Evolutionary conservation across 345 rosid species (phyloP), one percentile per base, ranked within the genome.

Genomic region (Excoecaria agallocha): DNA sequence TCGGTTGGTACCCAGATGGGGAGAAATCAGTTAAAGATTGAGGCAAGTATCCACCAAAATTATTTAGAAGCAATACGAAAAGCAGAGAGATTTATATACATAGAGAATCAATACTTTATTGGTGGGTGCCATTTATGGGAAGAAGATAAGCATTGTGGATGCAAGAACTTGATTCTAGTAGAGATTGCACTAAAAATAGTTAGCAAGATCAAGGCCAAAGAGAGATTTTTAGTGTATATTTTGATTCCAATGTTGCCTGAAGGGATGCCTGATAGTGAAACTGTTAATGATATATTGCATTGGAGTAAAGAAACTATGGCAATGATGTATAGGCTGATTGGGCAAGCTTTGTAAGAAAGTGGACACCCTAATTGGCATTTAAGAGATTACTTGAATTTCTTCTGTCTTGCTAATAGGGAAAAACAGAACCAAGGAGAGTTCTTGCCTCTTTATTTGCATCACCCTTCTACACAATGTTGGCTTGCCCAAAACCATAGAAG

Each of bases 241-340:
- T 59, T 92, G 84, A 88, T 94, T 60, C 97, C 98, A 13, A 92
- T 94, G 98, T 94, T 97, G 97, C 97, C 98, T 5, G 98, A 92
- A 83, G 97, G 97, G 24, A 80, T 82, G 38, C 92, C 97, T 0
- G 95, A 87, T 39, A 90, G 97, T 61, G 93, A 92, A 41, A 72
- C 93, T 0, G 97, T 92, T 17, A 87, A 86, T 70, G 98, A 92
- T 65, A 94, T 94, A 71, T 78, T 94, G 84, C 93, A 92, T n/a
- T 92, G 97, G 97, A 94, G 92, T 0, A 83, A 95, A 74, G 88
- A 88, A 72, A 94, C 97, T 5, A 89, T 88, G 91, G 54, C 84
- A 1, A 92, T 89, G 97, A 94, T 94, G 93, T 90, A 92, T 69
- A 85, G 45, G 67, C 64, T 90, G 82, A 87, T 90, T 1, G 91